These are phyloP conservation scores for Candida caryicola DNA, from an alignment of 805 yeast species.

Conservation along the genomic window DNA sequence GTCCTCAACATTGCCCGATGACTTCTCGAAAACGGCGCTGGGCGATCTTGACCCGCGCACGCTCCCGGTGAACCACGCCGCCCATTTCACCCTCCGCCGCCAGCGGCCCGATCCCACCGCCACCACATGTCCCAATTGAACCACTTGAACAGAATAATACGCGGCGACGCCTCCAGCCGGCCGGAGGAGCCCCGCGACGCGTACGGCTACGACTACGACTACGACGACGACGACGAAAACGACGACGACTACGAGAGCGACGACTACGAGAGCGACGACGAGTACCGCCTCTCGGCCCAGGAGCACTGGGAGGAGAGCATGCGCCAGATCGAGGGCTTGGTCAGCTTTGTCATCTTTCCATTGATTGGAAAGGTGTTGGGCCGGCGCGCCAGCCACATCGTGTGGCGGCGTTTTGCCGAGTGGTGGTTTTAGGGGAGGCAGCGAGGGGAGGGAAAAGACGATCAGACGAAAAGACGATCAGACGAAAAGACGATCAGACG, in stretches of 20 bases:
- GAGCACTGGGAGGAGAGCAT: slow-evolving; percentile 74
- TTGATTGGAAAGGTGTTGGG: slow-evolving; percentile 67
- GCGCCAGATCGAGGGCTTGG: slow-evolving; percentile 54
- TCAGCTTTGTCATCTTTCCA: slow-evolving; percentile 62
- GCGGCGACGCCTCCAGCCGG: background rate
- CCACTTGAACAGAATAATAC: slow-evolving; percentile 4
- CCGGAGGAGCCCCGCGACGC: slow-evolving; percentile 2
- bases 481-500: no score
- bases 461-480: no score
- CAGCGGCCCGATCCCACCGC: no score
- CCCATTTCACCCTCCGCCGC: no score
- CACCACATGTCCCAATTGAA: slow-evolving; percentile 10
- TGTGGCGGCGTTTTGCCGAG: slow-evolving; percentile 36
- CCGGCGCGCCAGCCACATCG: slow-evolving; percentile 42
- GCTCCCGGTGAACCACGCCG: background rate
- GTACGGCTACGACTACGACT: slow-evolving; percentile 5
- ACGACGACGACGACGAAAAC: slow-evolving; percentile 10
- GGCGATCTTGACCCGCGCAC: background rate
- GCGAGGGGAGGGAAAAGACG: no score
- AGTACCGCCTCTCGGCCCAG: slow-evolving; percentile 47
- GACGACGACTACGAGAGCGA: slow-evolving; percentile 11
- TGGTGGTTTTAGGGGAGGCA: slow-evolving; percentile 33
- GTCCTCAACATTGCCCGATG: background rate
- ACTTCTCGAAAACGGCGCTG: no score
- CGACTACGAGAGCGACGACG: slow-evolving; percentile 11